Evolutionary conservation across 2,329 filamentous ascomycete species (phyloP).

Genomic region (Dactylellina sp.): DNA sequence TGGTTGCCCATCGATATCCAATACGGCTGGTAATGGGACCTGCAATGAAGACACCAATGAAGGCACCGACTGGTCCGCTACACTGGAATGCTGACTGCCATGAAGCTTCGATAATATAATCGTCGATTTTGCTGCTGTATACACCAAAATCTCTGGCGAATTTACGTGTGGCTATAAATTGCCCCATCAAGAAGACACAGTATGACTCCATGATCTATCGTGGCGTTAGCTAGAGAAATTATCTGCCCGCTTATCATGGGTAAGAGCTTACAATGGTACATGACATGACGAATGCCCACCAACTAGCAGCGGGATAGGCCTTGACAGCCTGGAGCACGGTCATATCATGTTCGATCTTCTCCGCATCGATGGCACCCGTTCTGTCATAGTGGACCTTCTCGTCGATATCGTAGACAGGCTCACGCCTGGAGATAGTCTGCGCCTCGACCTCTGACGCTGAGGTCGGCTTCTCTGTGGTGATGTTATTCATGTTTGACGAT

Average conservation of each 20-base stretch:
- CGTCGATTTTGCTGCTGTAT: conserved; percentile 63
- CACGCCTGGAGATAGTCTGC: conserved; percentile 60
- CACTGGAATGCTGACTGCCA: conserved; percentile 75
- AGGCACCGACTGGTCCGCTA: conserved; percentile 55
- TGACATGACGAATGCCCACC: conserved; percentile 71
- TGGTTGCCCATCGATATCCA: conserved; percentile 56
- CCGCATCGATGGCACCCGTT: conserved; percentile 62
- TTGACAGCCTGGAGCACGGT: conserved; percentile 67
- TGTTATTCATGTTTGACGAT: conserved; percentile 62
- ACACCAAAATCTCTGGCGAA: conserved; percentile 72
- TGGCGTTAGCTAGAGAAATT: conserved; percentile 58
- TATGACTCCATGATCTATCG: conserved; percentile 68
- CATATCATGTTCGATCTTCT: conserved; percentile 69
- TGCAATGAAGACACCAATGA: conserved; percentile 55
- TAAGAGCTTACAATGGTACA: conserved; percentile 68
- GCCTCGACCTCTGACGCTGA: conserved; percentile 62
- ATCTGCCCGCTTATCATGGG: conserved; percentile 55
- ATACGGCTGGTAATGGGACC: conserved; percentile 49
- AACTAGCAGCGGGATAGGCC: conserved; percentile 68
- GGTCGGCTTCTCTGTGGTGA: conserved; percentile 62
- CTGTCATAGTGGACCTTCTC: conserved; percentile 60
- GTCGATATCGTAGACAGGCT: conserved; percentile 62
- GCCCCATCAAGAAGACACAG: conserved; percentile 61
- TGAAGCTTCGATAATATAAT: conserved; percentile 70
- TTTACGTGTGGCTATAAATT: conserved; percentile 68